Evolutionary conservation across 805 yeast species (phyloP).

Genomic region (Saturnispora sanitii): DNA sequence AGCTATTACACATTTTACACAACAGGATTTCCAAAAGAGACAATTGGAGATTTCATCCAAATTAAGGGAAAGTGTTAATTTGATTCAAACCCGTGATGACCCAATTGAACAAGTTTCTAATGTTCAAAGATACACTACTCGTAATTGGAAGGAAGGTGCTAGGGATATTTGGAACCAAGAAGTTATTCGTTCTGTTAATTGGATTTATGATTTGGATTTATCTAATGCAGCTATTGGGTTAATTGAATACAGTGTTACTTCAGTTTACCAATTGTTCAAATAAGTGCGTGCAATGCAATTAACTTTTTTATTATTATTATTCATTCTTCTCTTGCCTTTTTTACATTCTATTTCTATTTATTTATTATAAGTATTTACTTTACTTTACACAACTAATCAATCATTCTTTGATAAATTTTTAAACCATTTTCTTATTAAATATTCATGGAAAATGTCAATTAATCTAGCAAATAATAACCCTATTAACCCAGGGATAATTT

Average conservation of each 20-base stretch:
- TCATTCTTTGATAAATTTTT: slow-evolving; percentile 12
- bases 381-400: neutral
- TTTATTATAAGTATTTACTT: neutral
- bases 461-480: slow-evolving; percentile 53
- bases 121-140: slow-evolving; percentile 35
- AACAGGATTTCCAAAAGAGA: slow-evolving; percentile 41
- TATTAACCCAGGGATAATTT: slow-evolving; percentile 36
- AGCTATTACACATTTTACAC: slow-evolving; percentile 52
- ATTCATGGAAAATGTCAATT: slow-evolving; percentile 38
- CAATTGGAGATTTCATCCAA: slow-evolving; percentile 37
- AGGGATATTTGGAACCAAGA: slow-evolving; percentile 78
- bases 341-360: neutral
- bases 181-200: slow-evolving; percentile 51
- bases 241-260: slow-evolving; percentile 6
- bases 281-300: neutral
- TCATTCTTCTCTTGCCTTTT: too few relatives aligned
- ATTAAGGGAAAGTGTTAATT: slow-evolving; percentile 37
- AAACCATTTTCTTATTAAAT: slow-evolving; percentile 44
- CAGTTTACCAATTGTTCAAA: neutral
- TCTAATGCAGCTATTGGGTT: slow-evolving; percentile 12
- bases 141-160: slow-evolving; percentile 47
- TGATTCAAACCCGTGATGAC: slow-evolving; percentile 45
- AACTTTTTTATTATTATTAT: slow-evolving; percentile 2
- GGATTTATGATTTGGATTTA: slow-evolving; percentile 39
- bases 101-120: slow-evolving; percentile 36